phyloP scores from a whole-genome alignment of 352 stramenopile genomes.

The Phytophthora uliginosa region DNA sequence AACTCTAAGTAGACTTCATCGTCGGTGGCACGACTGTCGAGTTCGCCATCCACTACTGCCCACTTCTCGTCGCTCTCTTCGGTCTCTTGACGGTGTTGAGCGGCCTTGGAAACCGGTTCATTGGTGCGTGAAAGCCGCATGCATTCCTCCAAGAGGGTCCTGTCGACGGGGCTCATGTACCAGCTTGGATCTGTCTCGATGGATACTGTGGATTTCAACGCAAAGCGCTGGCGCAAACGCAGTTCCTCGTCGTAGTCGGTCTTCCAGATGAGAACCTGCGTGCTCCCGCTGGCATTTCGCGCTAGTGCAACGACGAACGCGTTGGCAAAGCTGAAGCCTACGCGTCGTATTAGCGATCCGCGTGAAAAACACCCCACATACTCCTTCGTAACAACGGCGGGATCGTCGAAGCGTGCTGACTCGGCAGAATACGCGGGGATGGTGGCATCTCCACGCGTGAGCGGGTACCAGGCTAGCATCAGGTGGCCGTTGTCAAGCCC shows the following conservation, averaged over 20 bases:
- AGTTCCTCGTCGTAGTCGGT: conserved; percentile 84
- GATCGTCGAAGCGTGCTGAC: conserved; percentile 9
- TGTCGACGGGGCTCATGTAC: conserved; percentile 34
- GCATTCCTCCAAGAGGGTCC: conserved; percentile 24
- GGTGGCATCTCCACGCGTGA: conserved; percentile 45
- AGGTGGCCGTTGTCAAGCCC: conserved; percentile 65
- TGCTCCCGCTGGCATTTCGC: conserved; percentile 40
- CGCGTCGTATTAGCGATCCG: conserved; percentile 49
- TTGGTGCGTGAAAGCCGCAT: conserved; percentile 14
- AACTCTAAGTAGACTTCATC: conserved; percentile 74
- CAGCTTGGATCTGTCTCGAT: conserved; percentile 8
- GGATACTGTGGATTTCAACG: conserved; percentile 22
- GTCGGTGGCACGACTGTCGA: conserved; percentile 2
- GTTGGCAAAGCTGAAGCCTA: conserved; percentile 68
- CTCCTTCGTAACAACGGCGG: conserved; percentile 61
- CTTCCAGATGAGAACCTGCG: conserved; percentile 72
- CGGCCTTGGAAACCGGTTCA: neutral
- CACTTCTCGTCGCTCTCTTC: conserved; percentile 23
- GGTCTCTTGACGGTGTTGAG: neutral
- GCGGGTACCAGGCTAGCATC: conserved; percentile 78
- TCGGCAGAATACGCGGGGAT: neutral
- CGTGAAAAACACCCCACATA: conserved; percentile 61
- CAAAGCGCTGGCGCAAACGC: conserved; percentile 43
- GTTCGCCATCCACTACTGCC: neutral
- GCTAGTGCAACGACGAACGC: conserved; percentile 63